phyloP scores from a whole-genome alignment of 1,139 yeast genomes.

The Sugiyamaella grinbergsii region DNA sequence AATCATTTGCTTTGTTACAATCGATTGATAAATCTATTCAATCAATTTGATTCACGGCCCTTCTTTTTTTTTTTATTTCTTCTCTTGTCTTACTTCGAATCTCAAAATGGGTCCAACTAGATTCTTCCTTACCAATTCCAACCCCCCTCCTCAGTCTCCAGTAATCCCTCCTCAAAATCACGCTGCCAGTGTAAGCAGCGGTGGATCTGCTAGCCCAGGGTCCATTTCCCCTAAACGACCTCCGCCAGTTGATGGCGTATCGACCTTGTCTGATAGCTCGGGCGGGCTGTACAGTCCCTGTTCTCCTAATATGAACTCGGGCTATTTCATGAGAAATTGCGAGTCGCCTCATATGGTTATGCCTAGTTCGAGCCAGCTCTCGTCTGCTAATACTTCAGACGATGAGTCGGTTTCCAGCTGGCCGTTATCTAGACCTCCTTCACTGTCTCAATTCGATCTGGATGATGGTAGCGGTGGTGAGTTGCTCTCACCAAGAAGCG shows the following conservation, averaged over 20 bases:
- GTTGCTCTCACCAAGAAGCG: no score
- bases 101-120: slow-evolving; percentile 19
- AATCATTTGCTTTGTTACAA: background rate
- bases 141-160: slow-evolving; percentile 25
- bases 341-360: background rate
- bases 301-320: slow-evolving; percentile 8
- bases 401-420: slow-evolving; percentile 24
- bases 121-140: slow-evolving; percentile 28
- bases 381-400: slow-evolving; percentile 20
- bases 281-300: slow-evolving; percentile 11
- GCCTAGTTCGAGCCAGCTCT: slow-evolving; percentile 7
- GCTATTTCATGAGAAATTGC: slow-evolving; percentile 2
- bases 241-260: background rate
- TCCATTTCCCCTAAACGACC: background rate
- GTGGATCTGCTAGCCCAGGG: background rate
- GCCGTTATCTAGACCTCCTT: slow-evolving; percentile 24
- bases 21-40: no score
- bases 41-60: no score
- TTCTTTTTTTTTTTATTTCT: no score
- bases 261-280: background rate
- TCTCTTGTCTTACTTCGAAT: no score
- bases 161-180: slow-evolving; percentile 9
- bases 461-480: slow-evolving; percentile 8
- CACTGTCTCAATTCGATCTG: slow-evolving; percentile 23
- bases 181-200: background rate